Conservation (phyloP, 2,329 filamentous ascomycete genomes). For the Arthroderma uncinatum region DNA sequence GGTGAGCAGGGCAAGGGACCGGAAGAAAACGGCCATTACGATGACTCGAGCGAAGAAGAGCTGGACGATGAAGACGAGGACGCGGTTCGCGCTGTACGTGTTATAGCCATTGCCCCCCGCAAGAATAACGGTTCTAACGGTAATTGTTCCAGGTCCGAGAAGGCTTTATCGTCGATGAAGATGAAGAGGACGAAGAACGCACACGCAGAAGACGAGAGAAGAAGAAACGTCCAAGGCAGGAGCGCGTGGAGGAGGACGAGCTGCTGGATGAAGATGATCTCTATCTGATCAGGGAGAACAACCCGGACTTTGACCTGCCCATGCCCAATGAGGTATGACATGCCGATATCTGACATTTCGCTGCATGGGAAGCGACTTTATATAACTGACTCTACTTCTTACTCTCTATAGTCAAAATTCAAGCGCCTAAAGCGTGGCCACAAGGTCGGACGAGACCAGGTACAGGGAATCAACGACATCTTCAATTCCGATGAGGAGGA, state of each 20-base stretch:
- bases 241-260: constrained; percentile 74
- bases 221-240: constrained; percentile 63
- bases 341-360: too few species aligned
- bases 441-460: constrained; percentile 52
- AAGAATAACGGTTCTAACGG: neutral
- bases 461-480: constrained; percentile 73
- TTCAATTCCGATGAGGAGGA: constrained; percentile 92
- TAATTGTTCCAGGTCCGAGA: constrained; percentile 57
- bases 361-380: too few species aligned
- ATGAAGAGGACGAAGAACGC: constrained; percentile 63
- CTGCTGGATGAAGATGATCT: constrained; percentile 87
- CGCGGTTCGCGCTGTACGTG: constrained; percentile 59
- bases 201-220: constrained; percentile 52
- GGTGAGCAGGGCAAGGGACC: constrained; percentile 44
- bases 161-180: constrained; percentile 93
- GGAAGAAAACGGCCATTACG: constrained; percentile 42
- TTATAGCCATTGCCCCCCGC: neutral
- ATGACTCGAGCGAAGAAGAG: constrained; percentile 86
- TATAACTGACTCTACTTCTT: too few species aligned
- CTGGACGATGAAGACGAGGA: constrained; percentile 88
- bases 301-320: constrained; percentile 57
- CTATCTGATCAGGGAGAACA: constrained; percentile 80
- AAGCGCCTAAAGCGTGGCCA: constrained; percentile 92
- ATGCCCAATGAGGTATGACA: constrained; percentile 54
- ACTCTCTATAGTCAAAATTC: constrained; percentile 55